Evolutionary conservation across 225 moss, liverwort and hornwort species (phyloP).

Genomic region (Bryoerythrophyllum caledonicum): DNA sequence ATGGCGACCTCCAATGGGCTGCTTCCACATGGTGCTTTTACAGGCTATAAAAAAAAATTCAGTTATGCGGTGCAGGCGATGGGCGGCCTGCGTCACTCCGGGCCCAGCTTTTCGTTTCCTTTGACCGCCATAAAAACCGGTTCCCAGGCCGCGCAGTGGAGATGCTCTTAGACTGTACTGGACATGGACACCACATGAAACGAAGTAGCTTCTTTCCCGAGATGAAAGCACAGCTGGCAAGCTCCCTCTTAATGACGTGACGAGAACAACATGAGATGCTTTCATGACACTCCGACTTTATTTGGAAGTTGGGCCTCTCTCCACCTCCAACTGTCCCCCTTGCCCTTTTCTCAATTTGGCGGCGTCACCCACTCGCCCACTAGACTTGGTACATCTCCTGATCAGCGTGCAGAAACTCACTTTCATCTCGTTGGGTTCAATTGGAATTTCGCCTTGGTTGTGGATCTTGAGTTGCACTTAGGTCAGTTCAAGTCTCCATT

Average conservation of each 20-base stretch:
- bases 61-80: too few relatives aligned
- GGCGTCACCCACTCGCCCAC: not conserved
- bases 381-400: not conserved
- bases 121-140: too few relatives aligned
- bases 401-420: not conserved
- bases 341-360: not conserved
- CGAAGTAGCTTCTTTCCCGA: too few relatives aligned
- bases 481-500: constrained; percentile 2
- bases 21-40: too few relatives aligned
- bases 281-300: not conserved
- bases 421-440: not conserved
- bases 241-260: not conserved
- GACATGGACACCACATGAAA: too few relatives aligned
- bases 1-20: too few relatives aligned
- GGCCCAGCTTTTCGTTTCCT: too few relatives aligned
- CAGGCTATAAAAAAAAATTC: too few relatives aligned
- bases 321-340: not conserved
- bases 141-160: too few relatives aligned
- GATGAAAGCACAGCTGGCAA: not conserved
- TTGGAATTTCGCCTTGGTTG: not conserved
- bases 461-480: not conserved
- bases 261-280: not conserved
- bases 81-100: too few relatives aligned
- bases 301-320: too few relatives aligned
- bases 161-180: too few relatives aligned